phyloP scores from a whole-genome alignment of 352 stramenopile species.

The Albugo laibachii region DNA sequence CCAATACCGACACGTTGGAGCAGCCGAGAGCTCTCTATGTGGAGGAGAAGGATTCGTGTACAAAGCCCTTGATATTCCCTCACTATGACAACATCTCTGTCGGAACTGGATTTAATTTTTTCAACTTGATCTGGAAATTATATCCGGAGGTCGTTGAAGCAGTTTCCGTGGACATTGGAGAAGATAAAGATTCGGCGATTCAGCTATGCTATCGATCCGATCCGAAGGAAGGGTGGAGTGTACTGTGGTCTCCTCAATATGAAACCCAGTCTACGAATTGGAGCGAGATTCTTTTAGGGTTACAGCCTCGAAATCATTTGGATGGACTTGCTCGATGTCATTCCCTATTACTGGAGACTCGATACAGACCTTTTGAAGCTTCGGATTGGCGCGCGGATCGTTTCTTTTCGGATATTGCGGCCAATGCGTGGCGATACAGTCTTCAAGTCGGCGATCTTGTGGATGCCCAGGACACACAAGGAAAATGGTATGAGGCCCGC shows the following conservation, averaged over 20 bases:
- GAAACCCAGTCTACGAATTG: neutral
- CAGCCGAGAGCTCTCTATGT: neutral
- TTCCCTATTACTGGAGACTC: neutral
- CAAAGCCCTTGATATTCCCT: conserved; percentile 4
- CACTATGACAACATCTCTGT: neutral
- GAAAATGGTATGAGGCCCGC: conserved; percentile 65
- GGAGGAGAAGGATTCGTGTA: conserved; percentile 14
- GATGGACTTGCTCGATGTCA: neutral
- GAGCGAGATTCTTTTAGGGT: neutral
- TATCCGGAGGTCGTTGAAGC: neutral
- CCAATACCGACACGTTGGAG: neutral
- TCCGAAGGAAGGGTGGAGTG: no score
- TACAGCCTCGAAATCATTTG: neutral
- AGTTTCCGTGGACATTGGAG: neutral
- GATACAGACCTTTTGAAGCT: neutral
- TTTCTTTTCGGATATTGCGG: conserved; percentile 45
- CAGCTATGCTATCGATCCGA: no score
- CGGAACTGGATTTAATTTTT: neutral
- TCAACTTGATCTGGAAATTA: neutral
- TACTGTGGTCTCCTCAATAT: no score
- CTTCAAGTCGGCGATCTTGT: conserved; percentile 34
- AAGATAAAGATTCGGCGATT: neutral
- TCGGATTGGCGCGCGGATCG: conserved; percentile 25
- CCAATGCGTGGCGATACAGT: conserved; percentile 34
- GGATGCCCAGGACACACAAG: conserved; percentile 51